These are phyloP conservation scores for Taphrina pruni DNA, from an alignment of 1,139 yeast genomes.

Conservation along the genomic window DNA sequence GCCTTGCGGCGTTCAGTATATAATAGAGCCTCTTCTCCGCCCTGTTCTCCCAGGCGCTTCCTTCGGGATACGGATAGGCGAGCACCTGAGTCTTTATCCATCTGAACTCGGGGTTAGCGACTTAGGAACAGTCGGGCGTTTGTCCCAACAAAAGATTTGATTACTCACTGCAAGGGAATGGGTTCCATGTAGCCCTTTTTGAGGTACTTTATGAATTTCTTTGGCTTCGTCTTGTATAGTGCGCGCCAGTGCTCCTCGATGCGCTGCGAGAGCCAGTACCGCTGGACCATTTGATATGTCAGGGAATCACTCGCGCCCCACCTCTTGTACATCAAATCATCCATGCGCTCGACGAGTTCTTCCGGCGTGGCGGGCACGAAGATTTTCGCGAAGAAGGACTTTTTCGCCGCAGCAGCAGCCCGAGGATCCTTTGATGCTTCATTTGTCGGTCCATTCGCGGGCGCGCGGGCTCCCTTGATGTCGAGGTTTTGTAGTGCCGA, in stretches of 20 bases:
- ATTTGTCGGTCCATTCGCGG: not conserved
- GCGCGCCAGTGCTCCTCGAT: slow-evolving; percentile 18
- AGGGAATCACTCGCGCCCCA: slow-evolving; percentile 15
- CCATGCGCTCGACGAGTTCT: slow-evolving; percentile 7
- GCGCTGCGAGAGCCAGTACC: slow-evolving; percentile 23
- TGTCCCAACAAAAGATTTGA: no score
- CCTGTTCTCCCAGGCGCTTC: slow-evolving; percentile 18
- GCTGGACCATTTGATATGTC: slow-evolving; percentile 14
- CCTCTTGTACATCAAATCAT: slow-evolving; percentile 18
- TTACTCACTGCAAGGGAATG: slow-evolving; percentile 10
- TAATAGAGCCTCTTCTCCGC: slow-evolving; percentile 27
- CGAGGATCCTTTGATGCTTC: not conserved
- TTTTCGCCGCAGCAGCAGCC: not conserved
- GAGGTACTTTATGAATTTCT: slow-evolving; percentile 11
- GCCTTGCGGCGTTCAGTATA: slow-evolving; percentile 17
- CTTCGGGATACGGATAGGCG: slow-evolving; percentile 24
- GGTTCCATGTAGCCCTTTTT: slow-evolving; percentile 25
- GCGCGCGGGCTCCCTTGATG: not conserved
- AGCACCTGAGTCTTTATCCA: slow-evolving; percentile 10
- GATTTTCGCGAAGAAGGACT: slow-evolving; percentile 8
- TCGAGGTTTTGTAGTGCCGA: not conserved
- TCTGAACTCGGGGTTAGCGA: not conserved
- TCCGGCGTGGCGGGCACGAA: slow-evolving; percentile 4
- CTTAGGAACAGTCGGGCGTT: not conserved
- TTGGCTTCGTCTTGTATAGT: slow-evolving; percentile 11